phyloP scores from a whole-genome alignment of 371 early-diverging fungal species.

The Amoeboaphelidium protococcarum region DNA sequence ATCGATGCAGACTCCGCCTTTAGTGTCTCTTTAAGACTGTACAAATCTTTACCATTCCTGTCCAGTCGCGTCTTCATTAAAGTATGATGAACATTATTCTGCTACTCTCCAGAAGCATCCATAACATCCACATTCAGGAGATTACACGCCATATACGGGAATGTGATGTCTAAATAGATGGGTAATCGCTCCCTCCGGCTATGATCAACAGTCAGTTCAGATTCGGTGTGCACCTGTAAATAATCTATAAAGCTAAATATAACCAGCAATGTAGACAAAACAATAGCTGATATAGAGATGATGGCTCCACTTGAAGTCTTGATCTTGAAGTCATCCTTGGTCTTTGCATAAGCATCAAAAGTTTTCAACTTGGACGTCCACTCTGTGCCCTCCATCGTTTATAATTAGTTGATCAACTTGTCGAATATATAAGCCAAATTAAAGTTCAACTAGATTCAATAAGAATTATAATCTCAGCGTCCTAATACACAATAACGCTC shows the following conservation, averaged over 20 bases:
- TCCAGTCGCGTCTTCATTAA: constrained; percentile 53
- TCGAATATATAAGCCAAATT: too few relatives aligned
- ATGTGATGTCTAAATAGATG: constrained; percentile 67
- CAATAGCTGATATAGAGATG: constrained; percentile 2
- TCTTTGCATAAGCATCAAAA: constrained; percentile 86
- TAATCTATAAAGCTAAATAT: constrained; percentile 58
- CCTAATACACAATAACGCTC: too few relatives aligned
- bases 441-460: too few relatives aligned
- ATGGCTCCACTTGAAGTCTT: constrained; percentile 64
- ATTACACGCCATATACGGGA: constrained; percentile 70
- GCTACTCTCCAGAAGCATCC: constrained; percentile 75
- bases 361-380: constrained; percentile 1
- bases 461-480: too few relatives aligned
- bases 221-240: constrained; percentile 27
- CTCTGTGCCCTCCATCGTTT: too few relatives aligned
- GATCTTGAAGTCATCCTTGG: constrained; percentile 75
- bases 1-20: not conserved
- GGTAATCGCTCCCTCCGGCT: constrained; percentile 59
- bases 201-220: constrained; percentile 57
- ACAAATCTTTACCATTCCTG: constrained; percentile 23
- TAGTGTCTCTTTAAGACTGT: constrained; percentile 1
- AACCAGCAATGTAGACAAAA: constrained; percentile 19
- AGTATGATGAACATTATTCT: constrained; percentile 45
- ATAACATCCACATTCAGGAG: constrained; percentile 69
- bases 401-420: too few relatives aligned